Base-by-base conservation (phyloP, 805 yeast genomes). In the Lachancea thermotolerans region DNA sequence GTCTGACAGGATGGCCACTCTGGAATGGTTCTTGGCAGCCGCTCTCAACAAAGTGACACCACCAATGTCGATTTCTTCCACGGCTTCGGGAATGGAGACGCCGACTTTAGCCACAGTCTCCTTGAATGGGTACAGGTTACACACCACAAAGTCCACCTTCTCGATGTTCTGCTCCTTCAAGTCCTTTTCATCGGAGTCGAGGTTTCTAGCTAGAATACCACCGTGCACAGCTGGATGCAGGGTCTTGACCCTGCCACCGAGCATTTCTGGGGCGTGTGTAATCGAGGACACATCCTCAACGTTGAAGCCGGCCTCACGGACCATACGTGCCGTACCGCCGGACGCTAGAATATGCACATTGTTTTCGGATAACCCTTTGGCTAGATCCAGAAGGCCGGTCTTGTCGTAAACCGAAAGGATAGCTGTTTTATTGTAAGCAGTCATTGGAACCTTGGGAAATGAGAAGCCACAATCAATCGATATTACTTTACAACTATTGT, bases 141-240 rank as follows among this genome's bases (percentile, higher is more conserved):
- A 93, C 45, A 93, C 96, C 43, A 93, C 99, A 60, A 74, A 88
- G 73, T 93, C 99, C 53, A 93, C 96, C 70, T 90, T 93, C 58
- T 86, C 95, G 64, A 93, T 93, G 49, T 90, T 83, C 72, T 91
- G 97, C 42, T 81, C 84, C 42, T 76, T 75, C 64, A 93, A 79
- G 66, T 93, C 99, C 58, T 79, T 71, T 69, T 89, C 95, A 69
- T 93, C 99, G 52, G 85, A 74, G 57, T 85, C 95, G 66, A 88
- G 77, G 71, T 93, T 79, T 73, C 98, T 81, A 42, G 99, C 98
- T 56, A 93, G 77, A 60, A 93, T 93, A 63, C 95, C 95, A 59
- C 96, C 99, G 67, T 93, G 99, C 50, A 93, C 96, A 28, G 98
- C 99, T 35, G 99, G 99, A 67, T 93, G 99, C 59, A 93, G 75